These are phyloP conservation scores for Ustilago vetiveriae DNA, from an alignment of 1,284 basidiomycete species.

Conservation along the genomic window DNA sequence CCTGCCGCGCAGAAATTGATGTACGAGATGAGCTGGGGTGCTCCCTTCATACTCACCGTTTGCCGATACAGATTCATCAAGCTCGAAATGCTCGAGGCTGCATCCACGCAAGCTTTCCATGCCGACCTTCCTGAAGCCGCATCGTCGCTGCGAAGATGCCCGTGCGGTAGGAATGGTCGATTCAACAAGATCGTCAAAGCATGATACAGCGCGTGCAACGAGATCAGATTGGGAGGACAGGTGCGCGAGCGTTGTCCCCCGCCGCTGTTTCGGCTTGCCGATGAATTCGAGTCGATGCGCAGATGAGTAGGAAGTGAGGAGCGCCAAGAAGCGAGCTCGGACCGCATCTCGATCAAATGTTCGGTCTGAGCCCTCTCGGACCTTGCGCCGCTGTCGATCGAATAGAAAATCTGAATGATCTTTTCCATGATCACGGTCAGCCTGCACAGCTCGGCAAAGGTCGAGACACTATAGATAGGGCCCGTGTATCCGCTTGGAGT, in stretches of 20 bases:
- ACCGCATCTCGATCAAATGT: slow-evolving; percentile 51
- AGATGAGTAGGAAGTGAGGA: slow-evolving; percentile 23
- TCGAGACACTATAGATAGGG: slow-evolving; percentile 59
- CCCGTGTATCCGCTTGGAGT: slow-evolving; percentile 42
- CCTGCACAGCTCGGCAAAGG: slow-evolving; percentile 57
- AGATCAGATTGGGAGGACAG: slow-evolving; percentile 61
- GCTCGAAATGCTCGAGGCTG: slow-evolving; percentile 56
- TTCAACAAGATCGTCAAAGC: slow-evolving; percentile 62
- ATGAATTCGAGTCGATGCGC: slow-evolving; percentile 39
- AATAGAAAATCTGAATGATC: slow-evolving; percentile 9
- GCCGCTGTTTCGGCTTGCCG: slow-evolving; percentile 11
- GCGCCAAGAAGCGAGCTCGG: slow-evolving; percentile 36
- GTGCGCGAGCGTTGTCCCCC: slow-evolving; percentile 13
- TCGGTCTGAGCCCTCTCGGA: slow-evolving; percentile 31
- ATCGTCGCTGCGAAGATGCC: slow-evolving; percentile 31
- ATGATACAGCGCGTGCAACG: slow-evolving; percentile 61
- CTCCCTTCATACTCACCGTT: slow-evolving; percentile 60
- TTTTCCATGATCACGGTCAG: slow-evolving; percentile 61
- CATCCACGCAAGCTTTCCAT: slow-evolving; percentile 59
- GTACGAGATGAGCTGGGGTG: slow-evolving; percentile 64
- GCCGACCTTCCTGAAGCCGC: slow-evolving; percentile 32
- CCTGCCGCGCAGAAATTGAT: slow-evolving; percentile 64
- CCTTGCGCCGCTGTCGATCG: slow-evolving; percentile 17
- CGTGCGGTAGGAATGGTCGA: slow-evolving; percentile 61
- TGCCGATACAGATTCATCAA: slow-evolving; percentile 51